A percentile compares a stretch with the other conserved stretches of the same genome.
Conservation (phyloP, 352 stramenopile species). For the Phytophthora foliorum region DNA sequence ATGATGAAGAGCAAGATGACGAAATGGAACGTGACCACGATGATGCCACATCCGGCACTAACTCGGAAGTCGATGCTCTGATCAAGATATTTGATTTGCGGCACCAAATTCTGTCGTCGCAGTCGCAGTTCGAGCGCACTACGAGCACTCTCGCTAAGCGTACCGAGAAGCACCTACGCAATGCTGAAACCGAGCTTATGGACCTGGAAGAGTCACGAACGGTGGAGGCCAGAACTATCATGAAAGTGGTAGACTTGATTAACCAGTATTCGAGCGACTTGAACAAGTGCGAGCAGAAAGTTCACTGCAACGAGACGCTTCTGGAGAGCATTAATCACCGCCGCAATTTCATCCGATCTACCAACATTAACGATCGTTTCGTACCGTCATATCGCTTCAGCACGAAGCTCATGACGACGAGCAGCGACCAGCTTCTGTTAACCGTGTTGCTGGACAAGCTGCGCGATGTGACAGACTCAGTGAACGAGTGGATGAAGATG, state of each 20-base stretch:
- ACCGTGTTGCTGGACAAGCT: constrained; percentile 83
- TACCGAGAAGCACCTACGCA: constrained; percentile 65
- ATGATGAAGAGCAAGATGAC: constrained; percentile 31
- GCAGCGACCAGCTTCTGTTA: constrained; percentile 77
- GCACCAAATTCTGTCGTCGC: constrained; percentile 77
- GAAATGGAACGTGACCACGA: constrained; percentile 28
- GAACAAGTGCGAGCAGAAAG: constrained; percentile 58
- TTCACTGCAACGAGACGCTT: constrained; percentile 65
- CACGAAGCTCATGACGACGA: constrained; percentile 75
- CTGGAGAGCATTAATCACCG: constrained; percentile 74
- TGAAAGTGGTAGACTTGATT: constrained; percentile 62
- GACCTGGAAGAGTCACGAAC: constrained; percentile 60
- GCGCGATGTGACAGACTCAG: constrained; percentile 53
- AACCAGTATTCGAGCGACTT: constrained; percentile 67
- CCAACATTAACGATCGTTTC: constrained; percentile 72
- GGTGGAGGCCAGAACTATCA: constrained; percentile 52
- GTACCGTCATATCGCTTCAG: constrained; percentile 73
- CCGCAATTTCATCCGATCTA: constrained; percentile 70
- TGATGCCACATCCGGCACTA: constrained; percentile 24
- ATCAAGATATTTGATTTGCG: constrained; percentile 81
- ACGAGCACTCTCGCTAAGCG: constrained; percentile 55
- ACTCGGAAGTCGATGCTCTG: constrained; percentile 73
- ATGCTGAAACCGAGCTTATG: constrained; percentile 70
- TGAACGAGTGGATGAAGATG: constrained; percentile 86
- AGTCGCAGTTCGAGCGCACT: constrained; percentile 74